Evolutionary conservation across 352 stramenopile species (phyloP), one percentile per base, ranked within the genome.

Genomic region (Globisporangium paddicum): DNA sequence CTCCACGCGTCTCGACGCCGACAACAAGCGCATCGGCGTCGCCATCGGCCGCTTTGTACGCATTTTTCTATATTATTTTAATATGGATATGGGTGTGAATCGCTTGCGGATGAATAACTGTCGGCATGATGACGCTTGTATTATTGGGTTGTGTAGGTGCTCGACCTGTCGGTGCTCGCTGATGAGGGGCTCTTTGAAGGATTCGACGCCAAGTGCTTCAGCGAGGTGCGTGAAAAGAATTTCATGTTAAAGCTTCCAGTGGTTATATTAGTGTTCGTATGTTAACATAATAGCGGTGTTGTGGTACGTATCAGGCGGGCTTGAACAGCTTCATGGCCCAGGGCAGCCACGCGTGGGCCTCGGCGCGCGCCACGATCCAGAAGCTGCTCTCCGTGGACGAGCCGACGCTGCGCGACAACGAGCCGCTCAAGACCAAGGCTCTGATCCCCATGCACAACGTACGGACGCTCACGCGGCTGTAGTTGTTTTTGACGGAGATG

Each of bases 291-390:
- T 63, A 61, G 73, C 46, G 87, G 82, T 70, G 66, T 51, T 46
- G 34, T 26, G 6, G 28, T 55, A n/a, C 41, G 32, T 25, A 55
- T 14, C 51, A 96, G 69, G 41, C 81, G 14, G 75, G 75, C 32
- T 69, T 99, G 16, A 98, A 98, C 69, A 68, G 73, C 19, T 99
- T 98, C 70, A 97, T 99, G 87, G 79, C 71, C 21, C 82, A 92
- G 67, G 77, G 89, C n/a, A 80, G 75, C 63, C 67, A 79, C 34
- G 75, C 88, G 38, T 99, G 96, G 96, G 74, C 84, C 11, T 69
- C 73, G 5, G 87, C 96, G 14, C 86, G 96, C 32, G 73, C 83
- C 21, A 87, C 83, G 34, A 73, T 98, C 54, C 85, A 96, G 70
- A 74, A 75, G 44, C 68, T 98, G 40, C 82, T 98, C 32, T 83